These are phyloP conservation scores for Scheffersomyces quercinus DNA, from an alignment of 1,139 yeast species.

Conservation along the genomic window DNA sequence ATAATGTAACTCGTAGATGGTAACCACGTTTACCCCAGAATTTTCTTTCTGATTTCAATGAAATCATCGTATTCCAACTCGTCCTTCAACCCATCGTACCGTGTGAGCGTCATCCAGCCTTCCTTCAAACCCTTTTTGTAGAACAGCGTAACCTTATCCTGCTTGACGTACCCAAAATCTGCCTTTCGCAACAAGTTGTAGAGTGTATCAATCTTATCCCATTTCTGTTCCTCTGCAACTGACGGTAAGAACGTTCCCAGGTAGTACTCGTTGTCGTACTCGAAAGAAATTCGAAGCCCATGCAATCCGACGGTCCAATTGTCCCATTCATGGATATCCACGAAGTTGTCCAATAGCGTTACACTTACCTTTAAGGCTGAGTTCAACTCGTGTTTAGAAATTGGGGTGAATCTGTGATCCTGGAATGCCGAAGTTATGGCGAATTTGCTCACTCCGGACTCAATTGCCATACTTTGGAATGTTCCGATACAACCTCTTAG, in stretches of 20 bases:
- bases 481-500: conserved; percentile 96
- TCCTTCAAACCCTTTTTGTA: conserved; percentile 31
- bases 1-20: too few relatives aligned
- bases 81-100: conserved; percentile 42
- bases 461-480: conserved; percentile 50
- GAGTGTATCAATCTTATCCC: conserved; percentile 76
- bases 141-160: conserved; percentile 20
- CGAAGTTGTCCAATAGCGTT: conserved; percentile 67
- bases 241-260: conserved; percentile 88
- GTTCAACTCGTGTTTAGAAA: conserved; percentile 54
- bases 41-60: conserved; percentile 7
- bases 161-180: conserved; percentile 30
- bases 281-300: conserved; percentile 68
- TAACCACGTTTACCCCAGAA: too few relatives aligned
- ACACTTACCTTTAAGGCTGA: conserved; percentile 46
- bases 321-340: conserved; percentile 44
- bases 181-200: conserved; percentile 73
- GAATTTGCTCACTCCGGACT: conserved; percentile 60
- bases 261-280: conserved; percentile 29
- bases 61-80: conserved; percentile 29
- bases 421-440: conserved; percentile 69
- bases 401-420: conserved; percentile 77
- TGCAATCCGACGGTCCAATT: conserved; percentile 85
- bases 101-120: conserved; percentile 37
- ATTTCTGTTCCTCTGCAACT: conserved; percentile 86